Evolutionary conservation across 2,329 filamentous ascomycete species (phyloP).

Genomic region (Paecilomyces formosus): DNA sequence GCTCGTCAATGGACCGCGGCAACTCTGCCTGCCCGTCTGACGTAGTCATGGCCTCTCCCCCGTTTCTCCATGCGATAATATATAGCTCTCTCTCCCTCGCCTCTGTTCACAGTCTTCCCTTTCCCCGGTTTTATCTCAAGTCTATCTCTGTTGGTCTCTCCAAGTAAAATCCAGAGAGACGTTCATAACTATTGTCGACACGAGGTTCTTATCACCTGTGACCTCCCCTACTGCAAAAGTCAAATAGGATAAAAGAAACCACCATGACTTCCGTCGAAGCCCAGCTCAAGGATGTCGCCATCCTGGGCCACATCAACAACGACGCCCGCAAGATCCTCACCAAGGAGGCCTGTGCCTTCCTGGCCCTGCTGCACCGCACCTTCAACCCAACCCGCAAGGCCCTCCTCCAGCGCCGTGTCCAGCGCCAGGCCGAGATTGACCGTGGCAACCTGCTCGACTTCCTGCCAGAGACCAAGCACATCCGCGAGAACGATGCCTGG

Average conservation of each 20-base stretch:
- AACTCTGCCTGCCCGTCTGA: conserved; percentile 10
- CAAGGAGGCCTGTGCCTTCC: conserved; percentile 82
- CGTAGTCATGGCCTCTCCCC: conserved; percentile 7
- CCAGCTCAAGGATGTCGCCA: conserved; percentile 79
- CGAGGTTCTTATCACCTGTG: not conserved
- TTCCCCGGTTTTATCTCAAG: not conserved
- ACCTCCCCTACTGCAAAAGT: too few species aligned
- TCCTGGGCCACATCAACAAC: conserved; percentile 72
- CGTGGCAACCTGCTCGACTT: conserved; percentile 85
- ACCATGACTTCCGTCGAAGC: conserved; percentile 64
- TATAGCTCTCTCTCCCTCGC: not conserved
- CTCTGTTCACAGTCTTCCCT: not conserved
- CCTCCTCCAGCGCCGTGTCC: conserved; percentile 76
- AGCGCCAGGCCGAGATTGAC: conserved; percentile 89
- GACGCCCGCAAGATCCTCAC: conserved; percentile 84
- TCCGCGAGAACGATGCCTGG: conserved; percentile 91
- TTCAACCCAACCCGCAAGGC: conserved; percentile 86
- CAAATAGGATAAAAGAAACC: conserved; percentile 1
- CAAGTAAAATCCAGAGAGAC: not conserved
- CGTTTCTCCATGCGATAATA: too few species aligned
- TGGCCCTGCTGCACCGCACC: conserved; percentile 87
- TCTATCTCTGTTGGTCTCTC: not conserved
- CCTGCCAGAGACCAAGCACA: conserved; percentile 88
- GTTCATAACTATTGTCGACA: not conserved
- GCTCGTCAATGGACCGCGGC: conserved; percentile 15